Base-by-base conservation (phyloP, 2,329 filamentous ascomycete species). In the Chrysoporthe cubensis region DNA sequence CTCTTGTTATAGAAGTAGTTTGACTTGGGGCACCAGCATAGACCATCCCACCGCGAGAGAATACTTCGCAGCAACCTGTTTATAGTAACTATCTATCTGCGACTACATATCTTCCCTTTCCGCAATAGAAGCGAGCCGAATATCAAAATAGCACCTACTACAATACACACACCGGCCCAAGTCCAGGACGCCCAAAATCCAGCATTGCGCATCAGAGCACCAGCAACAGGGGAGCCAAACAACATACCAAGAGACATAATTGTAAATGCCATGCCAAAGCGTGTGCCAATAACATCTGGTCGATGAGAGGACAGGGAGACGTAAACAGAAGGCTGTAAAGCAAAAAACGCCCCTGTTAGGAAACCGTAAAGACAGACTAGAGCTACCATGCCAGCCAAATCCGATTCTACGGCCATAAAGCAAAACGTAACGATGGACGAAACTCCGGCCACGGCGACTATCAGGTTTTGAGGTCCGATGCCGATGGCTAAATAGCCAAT, bases 201-300 rank as follows among this genome's bases (percentile, higher is more conserved):
- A 57, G 8, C 26, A 4, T 21, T 37, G 26, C 52, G 52, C 13
- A 57, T 32, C 4, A 62, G 32, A n/a, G 50, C 65, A 2, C 65
- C 65, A 34, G 58, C 62, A 43, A 63, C 46, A 2, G 65, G 65
- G 37, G 58, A 56, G 1, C 65, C 65, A 26, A 66, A 46, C 1
- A 66, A 56, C 40, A 66, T 42, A 1, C 65, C 65, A 42, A 66
- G 56, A 0, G 65, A 66, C 65, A 66, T 66, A 48, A 66, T 52
- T 1, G 58, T 62, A 18, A 66, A 66, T 11, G 65, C 65, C 65
- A 66, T 66, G 32, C 65, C 65, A 9, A 66, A 66, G 11, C 65
- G 58, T 18, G 65, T 66, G 13, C 65, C 65, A 50, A 62, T 66
- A 0, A 66, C 32, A 2, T 66, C 58, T 57, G 52, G 32, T 37